Evolutionary conservation across 768 basidiomycete species (phyloP), one percentile per base, ranked within the genome.

Genomic region (Suillus alpinus): DNA sequence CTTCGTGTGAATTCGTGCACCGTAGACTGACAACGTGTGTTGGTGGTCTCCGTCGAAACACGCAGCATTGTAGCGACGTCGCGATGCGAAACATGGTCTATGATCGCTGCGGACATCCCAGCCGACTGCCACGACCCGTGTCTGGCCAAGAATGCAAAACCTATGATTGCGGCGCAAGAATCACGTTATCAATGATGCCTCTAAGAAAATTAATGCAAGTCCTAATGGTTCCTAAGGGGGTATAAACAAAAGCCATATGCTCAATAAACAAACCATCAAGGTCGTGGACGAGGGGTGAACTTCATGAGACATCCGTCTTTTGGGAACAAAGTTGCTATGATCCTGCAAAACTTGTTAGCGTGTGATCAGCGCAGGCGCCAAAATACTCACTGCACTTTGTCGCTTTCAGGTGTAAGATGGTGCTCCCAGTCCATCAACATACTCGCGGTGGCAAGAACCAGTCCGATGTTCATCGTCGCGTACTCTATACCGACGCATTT

Each of bases 321-420:
- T 12, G 97, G 97, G 86, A 99, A 99, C 46, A 98, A 76, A 23
- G 94, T 97, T n/a, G 95, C 92, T 66, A 98, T 94, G 64, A 98
- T 93, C 55, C 91, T 93, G 65, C 32, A 64, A 37, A 16, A 49
- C 37, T 32, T 26, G 26, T 60, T 41, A 47, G 36, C 23, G 7
- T 50, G 40, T 40, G n/a, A 31, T 62, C 26, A 65, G 57, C 10
- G 57, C 10, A 13, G 53, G 53, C 18, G 59, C 50, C 41, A 37
- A 13, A 57, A 18, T 29, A 87, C 92, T 69, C 70, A 93, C 89
- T 92, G 85, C 67, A 96, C 86, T 76, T 92, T 81, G 20, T 92
- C 81, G 65, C 90, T 93, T 61, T 84, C 73, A 2, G 85, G 83
- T 0, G 97, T 98, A n/a, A 82, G 51, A 52, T 89, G 83, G 73